A percentile compares a stretch with the other conserved stretches of the same genome.
These are phyloP conservation scores for Mycosphaerelloides madeirae DNA, from an alignment of 2,329 filamentous ascomycete genomes.

Conservation along the genomic window DNA sequence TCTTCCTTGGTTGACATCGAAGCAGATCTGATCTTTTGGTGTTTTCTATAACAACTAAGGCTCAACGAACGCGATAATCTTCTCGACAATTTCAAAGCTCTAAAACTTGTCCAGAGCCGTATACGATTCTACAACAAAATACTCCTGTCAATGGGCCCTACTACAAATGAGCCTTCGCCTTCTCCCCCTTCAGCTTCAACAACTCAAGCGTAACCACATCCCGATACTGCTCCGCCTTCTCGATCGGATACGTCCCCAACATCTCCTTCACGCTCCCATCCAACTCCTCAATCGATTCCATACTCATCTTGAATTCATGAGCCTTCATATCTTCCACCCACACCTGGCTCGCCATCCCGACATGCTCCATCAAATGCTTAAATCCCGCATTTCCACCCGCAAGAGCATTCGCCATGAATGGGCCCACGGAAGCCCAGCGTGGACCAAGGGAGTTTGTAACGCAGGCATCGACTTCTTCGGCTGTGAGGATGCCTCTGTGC, in stretches of 20 bases:
- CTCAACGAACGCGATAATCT: too few relatives aligned
- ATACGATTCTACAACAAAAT: too few relatives aligned
- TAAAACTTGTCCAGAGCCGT: too few relatives aligned
- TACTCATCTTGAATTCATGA: not conserved
- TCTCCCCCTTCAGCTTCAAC: not conserved
- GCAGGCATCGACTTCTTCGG: conserved; percentile 23
- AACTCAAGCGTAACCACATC: not conserved
- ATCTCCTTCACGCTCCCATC: not conserved
- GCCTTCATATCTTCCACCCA: not conserved
- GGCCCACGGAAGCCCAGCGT: conserved; percentile 12
- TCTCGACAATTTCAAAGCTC: too few relatives aligned
- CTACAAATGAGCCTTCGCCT: too few relatives aligned
- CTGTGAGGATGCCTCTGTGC: conserved; percentile 28
- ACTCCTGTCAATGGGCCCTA: too few relatives aligned
- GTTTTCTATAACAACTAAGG: too few relatives aligned
- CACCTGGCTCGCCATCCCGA: not conserved
- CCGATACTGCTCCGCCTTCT: not conserved
- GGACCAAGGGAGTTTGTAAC: conserved; percentile 11
- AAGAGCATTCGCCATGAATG: conserved; percentile 25
- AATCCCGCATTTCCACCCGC: not conserved
- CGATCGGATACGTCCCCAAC: not conserved
- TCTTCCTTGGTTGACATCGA: too few relatives aligned
- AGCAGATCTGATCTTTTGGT: too few relatives aligned
- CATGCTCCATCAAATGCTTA: not conserved
- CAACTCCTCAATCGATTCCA: not conserved